phyloP scores from a whole-genome alignment of 2,329 filamentous ascomycete genomes.

The Bertia moriformis region DNA sequence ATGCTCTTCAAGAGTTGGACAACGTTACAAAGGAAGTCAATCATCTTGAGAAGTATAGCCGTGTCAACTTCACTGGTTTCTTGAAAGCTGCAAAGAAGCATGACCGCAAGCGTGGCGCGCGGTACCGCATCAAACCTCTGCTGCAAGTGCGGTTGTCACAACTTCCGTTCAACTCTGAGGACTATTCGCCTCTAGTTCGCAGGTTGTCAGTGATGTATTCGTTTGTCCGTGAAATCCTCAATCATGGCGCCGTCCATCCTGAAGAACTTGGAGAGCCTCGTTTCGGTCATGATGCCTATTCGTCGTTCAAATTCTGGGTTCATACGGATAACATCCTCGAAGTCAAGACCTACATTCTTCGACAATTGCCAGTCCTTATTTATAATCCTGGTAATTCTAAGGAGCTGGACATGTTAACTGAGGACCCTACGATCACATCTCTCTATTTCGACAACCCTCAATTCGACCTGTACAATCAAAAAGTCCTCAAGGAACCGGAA shows the following conservation, averaged over 20 bases:
- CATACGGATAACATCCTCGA: conserved; percentile 55
- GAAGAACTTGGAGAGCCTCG: background rate
- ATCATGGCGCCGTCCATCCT: conserved; percentile 11
- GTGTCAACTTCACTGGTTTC: conserved; percentile 59
- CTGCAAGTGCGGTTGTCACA: conserved; percentile 50
- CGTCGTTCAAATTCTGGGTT: conserved; percentile 37
- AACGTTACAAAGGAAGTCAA: conserved; percentile 50
- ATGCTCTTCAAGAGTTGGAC: conserved; percentile 33
- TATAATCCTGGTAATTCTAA: conserved; percentile 54
- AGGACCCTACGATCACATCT: conserved; percentile 55
- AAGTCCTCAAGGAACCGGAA: conserved; percentile 39
- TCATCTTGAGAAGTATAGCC: conserved; percentile 53
- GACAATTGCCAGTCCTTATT: conserved; percentile 50
- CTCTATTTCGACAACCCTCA: conserved; percentile 55
- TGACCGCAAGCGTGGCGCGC: conserved; percentile 38
- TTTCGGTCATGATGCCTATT: conserved; percentile 2
- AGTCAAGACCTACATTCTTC: conserved; percentile 55
- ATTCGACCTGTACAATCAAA: conserved; percentile 50
- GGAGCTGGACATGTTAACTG: conserved; percentile 39
- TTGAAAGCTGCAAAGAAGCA: conserved; percentile 63
- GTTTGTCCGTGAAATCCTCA: conserved; percentile 46
- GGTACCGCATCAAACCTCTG: conserved; percentile 35
- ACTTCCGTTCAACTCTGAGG: conserved; percentile 53
- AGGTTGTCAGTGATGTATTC: conserved; percentile 54
- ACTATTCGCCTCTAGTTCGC: conserved; percentile 55